Percentiles rank a stretch among this genome's conserved stretches.
phyloP scores from a whole-genome alignment of 2,329 filamentous ascomycete genomes.

The Pseudogymnoascus sp. region DNA sequence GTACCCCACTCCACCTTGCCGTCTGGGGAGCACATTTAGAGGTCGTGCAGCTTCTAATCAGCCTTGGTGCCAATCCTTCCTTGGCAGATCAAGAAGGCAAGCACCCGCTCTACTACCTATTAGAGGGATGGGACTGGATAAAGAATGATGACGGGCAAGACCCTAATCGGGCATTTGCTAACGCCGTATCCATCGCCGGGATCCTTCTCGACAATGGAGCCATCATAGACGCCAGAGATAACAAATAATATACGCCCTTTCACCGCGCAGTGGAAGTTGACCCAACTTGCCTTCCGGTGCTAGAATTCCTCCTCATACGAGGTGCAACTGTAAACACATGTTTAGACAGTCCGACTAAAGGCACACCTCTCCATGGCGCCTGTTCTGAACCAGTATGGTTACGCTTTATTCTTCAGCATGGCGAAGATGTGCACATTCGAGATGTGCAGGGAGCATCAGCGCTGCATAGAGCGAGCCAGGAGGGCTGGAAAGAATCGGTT shows the following conservation, averaged over 20 bases:
- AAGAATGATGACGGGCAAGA: neutral
- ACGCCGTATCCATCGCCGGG: neutral
- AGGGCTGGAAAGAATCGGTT: neutral
- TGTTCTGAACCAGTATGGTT: neutral
- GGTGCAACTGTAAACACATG: neutral
- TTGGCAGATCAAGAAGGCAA: neutral
- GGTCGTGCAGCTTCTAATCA: neutral
- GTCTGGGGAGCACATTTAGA: neutral
- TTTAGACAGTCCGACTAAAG: neutral
- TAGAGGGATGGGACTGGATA: neutral
- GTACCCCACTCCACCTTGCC: neutral
- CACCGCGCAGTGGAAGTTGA: neutral
- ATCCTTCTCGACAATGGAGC: neutral
- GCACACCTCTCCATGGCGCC: neutral
- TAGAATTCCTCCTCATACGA: neutral
- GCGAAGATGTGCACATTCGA: neutral
- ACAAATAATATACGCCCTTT: neutral
- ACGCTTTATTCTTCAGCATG: neutral
- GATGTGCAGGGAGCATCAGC: neutral
- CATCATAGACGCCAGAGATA: neutral
- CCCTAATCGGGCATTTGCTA: neutral
- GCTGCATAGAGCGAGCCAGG: neutral
- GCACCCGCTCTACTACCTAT: neutral
- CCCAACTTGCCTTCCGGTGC: neutral
- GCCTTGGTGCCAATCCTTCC: neutral